These are phyloP conservation scores for Trametes versicolor DNA, from an alignment of 1,284 basidiomycete genomes.

Conservation along the genomic window DNA sequence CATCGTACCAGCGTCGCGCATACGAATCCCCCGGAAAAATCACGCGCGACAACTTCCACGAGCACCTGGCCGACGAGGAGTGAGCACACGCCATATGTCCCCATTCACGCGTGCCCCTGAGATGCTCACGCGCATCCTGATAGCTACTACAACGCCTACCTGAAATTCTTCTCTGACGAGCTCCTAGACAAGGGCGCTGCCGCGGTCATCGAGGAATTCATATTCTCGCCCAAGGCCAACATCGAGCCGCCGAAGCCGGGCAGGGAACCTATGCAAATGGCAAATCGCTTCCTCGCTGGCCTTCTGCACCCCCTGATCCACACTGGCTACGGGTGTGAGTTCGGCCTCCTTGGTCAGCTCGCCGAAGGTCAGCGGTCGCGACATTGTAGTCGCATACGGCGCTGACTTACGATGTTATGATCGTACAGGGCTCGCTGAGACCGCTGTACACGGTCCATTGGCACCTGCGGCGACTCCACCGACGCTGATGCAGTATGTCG, in stretches of 20 bases:
- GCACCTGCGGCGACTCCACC: constrained; percentile 41
- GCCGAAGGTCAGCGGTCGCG: constrained; percentile 79
- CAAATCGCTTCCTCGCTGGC: constrained; percentile 66
- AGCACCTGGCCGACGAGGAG: constrained; percentile 60
- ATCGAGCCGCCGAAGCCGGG: constrained; percentile 43
- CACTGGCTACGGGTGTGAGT: constrained; percentile 70
- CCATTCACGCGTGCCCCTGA: too few species aligned
- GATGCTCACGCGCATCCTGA: too few species aligned
- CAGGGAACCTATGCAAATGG: constrained; percentile 61
- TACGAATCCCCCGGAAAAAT: constrained; percentile 55
- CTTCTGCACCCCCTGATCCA: constrained; percentile 75
- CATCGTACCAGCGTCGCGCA: constrained; percentile 49
- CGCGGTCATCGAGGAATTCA: constrained; percentile 60
- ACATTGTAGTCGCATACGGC: too few species aligned
- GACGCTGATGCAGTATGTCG: constrained; percentile 39
- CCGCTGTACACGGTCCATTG: constrained; percentile 43
- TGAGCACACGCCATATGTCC: constrained; percentile 36
- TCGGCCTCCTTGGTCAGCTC: constrained; percentile 67
- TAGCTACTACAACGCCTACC: constrained; percentile 68
- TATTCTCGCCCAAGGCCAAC: constrained; percentile 67
- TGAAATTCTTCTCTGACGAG: constrained; percentile 62
- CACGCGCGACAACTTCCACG: constrained; percentile 54
- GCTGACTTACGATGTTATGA: too few species aligned
- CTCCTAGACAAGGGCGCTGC: constrained; percentile 54
- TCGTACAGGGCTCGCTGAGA: too few species aligned